These are phyloP conservation scores for Apiosordaria backusii DNA, from an alignment of 495 filamentous ascomycete genomes.

Conservation along the genomic window DNA sequence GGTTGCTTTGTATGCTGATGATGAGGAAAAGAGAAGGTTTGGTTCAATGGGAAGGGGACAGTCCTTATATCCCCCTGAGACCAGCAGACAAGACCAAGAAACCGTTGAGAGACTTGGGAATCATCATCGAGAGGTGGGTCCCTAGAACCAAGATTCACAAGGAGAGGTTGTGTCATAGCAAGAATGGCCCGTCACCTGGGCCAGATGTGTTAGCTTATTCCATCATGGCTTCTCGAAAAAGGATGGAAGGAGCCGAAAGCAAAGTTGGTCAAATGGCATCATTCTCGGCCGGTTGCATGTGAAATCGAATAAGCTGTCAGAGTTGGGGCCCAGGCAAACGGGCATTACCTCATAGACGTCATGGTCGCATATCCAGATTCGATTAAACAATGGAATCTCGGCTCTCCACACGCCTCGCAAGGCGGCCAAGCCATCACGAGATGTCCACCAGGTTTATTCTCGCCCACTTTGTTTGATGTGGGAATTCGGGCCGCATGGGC, in stretches of 20 bases:
- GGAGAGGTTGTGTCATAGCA: background rate
- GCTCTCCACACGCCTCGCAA: background rate
- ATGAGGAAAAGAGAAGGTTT: slow-evolving; percentile 1
- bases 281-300: slow-evolving; percentile 9
- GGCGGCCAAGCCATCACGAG: background rate
- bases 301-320: background rate
- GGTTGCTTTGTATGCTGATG: slow-evolving; percentile 13
- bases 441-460: background rate
- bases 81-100: background rate
- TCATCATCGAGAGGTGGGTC: background rate
- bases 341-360: slow-evolving; percentile 20
- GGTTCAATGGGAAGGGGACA: background rate
- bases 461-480: background rate
- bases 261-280: background rate
- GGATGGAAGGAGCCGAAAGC: background rate
- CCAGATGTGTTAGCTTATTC: background rate
- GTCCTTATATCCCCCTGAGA: slow-evolving; percentile 13
- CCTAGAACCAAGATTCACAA: background rate
- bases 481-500: background rate
- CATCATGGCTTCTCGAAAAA: background rate
- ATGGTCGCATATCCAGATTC: background rate
- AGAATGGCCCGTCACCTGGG: background rate
- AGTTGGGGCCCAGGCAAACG: background rate
- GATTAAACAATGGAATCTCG: background rate
- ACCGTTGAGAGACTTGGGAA: background rate